Conservation (phyloP, 257 asterid species). For the Rauvolfia tetraphylla region DNA sequence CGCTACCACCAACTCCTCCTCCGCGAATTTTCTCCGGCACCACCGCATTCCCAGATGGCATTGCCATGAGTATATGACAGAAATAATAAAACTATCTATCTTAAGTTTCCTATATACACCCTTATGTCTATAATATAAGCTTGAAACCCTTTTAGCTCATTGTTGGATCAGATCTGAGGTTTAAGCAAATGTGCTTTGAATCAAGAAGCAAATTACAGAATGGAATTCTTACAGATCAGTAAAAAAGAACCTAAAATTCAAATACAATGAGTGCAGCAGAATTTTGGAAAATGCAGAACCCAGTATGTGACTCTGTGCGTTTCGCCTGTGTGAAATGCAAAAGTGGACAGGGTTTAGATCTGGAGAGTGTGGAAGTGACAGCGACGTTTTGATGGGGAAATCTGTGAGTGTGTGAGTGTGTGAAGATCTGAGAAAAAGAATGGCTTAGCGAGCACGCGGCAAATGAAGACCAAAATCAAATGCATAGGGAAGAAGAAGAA, state of each 20-base stretch:
- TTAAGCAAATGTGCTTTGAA: not conserved
- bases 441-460: slow-evolving; percentile 19
- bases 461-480: slow-evolving; percentile 5
- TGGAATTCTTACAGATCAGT: slow-evolving; percentile 20
- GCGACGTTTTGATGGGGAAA: not conserved
- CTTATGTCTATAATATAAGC: not conserved
- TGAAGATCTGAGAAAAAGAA: slow-evolving; percentile 6
- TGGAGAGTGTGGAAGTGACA: not conserved
- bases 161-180: slow-evolving; percentile 34
- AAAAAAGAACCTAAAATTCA: slow-evolving; percentile 16
- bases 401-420: not conserved
- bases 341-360: slow-evolving; percentile 12
- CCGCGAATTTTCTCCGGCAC: slow-evolving; percentile 30
- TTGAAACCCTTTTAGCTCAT: slow-evolving; percentile 29
- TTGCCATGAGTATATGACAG: slow-evolving; percentile 34
- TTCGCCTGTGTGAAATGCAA: not conserved
- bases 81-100: slow-evolving; percentile 8
- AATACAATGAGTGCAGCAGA: not conserved
- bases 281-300: not conserved
- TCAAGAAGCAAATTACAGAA: slow-evolving; percentile 4
- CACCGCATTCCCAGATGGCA: slow-evolving; percentile 48
- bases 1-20: slow-evolving; percentile 14
- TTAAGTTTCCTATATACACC: not conserved
- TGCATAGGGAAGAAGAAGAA: not conserved
- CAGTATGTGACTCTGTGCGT: not conserved